Evolutionary conservation across 2,329 filamentous ascomycete species (phyloP), one percentile per base, ranked within the genome.

Genomic region (Fusarium transvaalense): DNA sequence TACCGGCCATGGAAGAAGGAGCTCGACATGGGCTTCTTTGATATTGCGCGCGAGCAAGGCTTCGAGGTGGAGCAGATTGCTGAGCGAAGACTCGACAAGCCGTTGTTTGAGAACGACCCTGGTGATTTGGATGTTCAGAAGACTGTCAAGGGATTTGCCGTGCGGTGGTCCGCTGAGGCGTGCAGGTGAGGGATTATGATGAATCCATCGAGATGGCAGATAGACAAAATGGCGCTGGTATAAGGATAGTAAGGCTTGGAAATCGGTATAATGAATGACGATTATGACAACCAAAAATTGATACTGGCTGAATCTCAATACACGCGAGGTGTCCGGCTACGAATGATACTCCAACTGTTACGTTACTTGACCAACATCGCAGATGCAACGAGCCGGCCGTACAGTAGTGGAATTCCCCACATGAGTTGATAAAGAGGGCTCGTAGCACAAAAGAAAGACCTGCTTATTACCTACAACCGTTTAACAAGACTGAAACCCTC

Each of bases 51-150:
- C 61, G 86, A 87, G 52, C 85, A 83, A 48, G 94, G 93, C 0
- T 92, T 97, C 64, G 80, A 80, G 17, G 94, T 97, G 4, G 89
- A 90, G 68, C 93, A 95, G 82, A 85, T 97, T 34, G 83, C 94
- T 47, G 93, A 97, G 79, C 88, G 90, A 78, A 87, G 90, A 72
- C 89, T 97, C 88, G 93, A 95, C 35, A 90, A 90, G 76, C 91
- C 94, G 68, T 89, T 98, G 83, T 97, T 98, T 79, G 92, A 94
- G 74, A 86, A 94, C 71, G 94, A 97, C 76, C 91, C 90, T 17
- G 95, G 95, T 37, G 93, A 97, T 79, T 88, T 95, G 79, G 86
- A 89, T 68, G 82, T 97, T 60, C 87, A 93, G 68, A 90, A 92
- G 77, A 97, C 92, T 10, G 93, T 97, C 10, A 94, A 91, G 72